A percentile compares a stretch with the other conserved stretches of the same genome.
Evolutionary conservation across 495 filamentous ascomycete species (phyloP).

Genomic region (Neurospora cerealis): DNA sequence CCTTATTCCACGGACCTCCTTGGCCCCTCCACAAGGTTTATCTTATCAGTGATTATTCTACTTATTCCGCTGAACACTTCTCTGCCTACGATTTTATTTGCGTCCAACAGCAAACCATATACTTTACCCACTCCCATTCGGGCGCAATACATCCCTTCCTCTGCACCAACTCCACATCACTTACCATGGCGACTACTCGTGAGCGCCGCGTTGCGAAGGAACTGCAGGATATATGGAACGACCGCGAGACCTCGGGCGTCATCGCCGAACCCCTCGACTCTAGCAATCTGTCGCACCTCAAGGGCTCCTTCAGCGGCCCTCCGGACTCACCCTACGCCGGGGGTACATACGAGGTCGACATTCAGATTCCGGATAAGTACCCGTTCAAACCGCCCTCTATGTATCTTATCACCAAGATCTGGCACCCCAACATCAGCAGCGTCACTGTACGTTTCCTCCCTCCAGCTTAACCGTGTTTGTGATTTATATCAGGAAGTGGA

Average conservation of each 20-base stretch:
- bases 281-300: conserved; percentile 71
- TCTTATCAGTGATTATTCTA: background rate
- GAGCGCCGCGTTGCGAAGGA: conserved; percentile 85
- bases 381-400: conserved; percentile 89
- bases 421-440: conserved; percentile 96
- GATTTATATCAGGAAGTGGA: background rate
- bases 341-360: conserved; percentile 73
- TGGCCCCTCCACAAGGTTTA: background rate
- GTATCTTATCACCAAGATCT: conserved; percentile 91
- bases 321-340: conserved; percentile 93
- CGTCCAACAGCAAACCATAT: background rate
- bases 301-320: conserved; percentile 75
- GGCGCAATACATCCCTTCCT: background rate
- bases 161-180: background rate
- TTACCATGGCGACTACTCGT: conserved; percentile 63
- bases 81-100: background rate
- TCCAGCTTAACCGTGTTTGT: background rate
- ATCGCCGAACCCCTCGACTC: conserved; percentile 51
- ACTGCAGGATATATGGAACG: conserved; percentile 73
- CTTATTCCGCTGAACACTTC: background rate
- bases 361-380: conserved; percentile 80
- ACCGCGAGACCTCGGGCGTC: conserved; percentile 61
- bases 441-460: conserved; percentile 61
- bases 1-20: background rate
- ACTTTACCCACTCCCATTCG: background rate